These are phyloP conservation scores for Cochlearia excelsa DNA, from an alignment of 345 rosid species.

Conservation along the genomic window DNA sequence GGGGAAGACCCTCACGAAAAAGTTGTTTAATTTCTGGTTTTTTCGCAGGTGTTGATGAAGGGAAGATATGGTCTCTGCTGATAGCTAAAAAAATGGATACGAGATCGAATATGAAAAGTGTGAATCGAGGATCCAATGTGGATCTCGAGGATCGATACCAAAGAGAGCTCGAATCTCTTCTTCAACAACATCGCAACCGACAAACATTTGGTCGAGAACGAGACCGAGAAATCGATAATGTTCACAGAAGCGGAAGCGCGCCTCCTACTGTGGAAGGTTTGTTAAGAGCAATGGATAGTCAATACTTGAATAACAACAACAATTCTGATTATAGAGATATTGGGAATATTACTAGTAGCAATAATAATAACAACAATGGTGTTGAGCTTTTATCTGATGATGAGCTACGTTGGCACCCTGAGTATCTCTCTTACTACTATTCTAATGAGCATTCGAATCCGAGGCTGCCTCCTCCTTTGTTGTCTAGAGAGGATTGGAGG, in stretches of 20 bases:
- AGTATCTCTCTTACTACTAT: slow-evolving; percentile 70
- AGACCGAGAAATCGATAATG: slow-evolving; percentile 48
- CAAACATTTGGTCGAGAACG: slow-evolving; percentile 40
- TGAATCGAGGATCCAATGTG: slow-evolving; percentile 46
- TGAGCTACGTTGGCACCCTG: slow-evolving; percentile 79
- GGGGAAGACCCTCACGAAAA: background rate
- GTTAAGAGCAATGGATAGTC: slow-evolving; percentile 62
- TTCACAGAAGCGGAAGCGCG: slow-evolving; percentile 83
- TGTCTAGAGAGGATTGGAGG: slow-evolving; percentile 94
- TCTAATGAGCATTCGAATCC: slow-evolving; percentile 78
- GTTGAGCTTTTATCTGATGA: slow-evolving; percentile 60
- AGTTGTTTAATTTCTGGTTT: background rate
- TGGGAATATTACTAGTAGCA: slow-evolving; percentile 11
- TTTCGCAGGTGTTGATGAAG: slow-evolving; percentile 21
- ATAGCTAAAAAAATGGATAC: slow-evolving; percentile 50
- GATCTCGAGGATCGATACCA: slow-evolving; percentile 58
- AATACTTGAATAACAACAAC: slow-evolving; percentile 39
- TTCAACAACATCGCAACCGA: slow-evolving; percentile 50
- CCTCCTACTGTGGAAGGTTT: slow-evolving; percentile 96
- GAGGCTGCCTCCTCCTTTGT: slow-evolving; percentile 74
- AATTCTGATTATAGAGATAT: slow-evolving; percentile 39
- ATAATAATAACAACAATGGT: slow-evolving; percentile 21
- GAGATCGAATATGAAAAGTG: slow-evolving; percentile 46
- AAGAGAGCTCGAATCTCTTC: slow-evolving; percentile 62
- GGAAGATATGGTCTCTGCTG: slow-evolving; percentile 45